Percentiles rank a stretch among this genome's conserved stretches.
Evolutionary conservation across 1,139 yeast genomes (phyloP).

Genomic region (Taiozyma sp.): DNA sequence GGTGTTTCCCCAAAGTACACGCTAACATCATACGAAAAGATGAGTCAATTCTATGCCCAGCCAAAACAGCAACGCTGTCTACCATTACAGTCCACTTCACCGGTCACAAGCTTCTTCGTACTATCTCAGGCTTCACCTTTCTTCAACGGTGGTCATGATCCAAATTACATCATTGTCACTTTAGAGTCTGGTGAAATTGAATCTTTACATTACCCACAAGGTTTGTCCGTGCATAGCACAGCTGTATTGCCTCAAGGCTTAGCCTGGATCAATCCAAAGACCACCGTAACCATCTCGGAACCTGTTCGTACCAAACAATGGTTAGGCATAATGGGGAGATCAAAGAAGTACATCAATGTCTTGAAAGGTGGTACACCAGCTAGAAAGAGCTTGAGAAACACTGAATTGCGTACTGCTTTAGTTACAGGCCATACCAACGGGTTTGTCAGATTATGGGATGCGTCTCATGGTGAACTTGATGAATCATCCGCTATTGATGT

Average conservation of each 20-base stretch:
- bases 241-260: conserved; percentile 72
- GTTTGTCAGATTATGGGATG: conserved; percentile 71
- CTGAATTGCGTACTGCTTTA: conserved; percentile 57
- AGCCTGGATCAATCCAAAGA: conserved; percentile 74
- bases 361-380: conserved; percentile 79
- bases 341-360: conserved; percentile 36
- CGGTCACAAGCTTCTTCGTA: conserved; percentile 42
- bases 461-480: conserved; percentile 69
- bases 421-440: conserved; percentile 85
- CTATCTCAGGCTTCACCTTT: conserved; percentile 55
- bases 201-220: conserved; percentile 49
- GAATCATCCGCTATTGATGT: conserved; percentile 57
- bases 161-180: conserved; percentile 50
- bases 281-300: conserved; percentile 47
- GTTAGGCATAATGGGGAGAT: conserved; percentile 63
- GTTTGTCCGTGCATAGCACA: conserved; percentile 48
- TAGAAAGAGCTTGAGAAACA: conserved; percentile 46
- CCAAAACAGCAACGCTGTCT: conserved; percentile 55
- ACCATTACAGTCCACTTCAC: conserved; percentile 42
- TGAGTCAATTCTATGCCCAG: conserved; percentile 67
- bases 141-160: conserved; percentile 67
- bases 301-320: conserved; percentile 62
- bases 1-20: conserved; percentile 79
- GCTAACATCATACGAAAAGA: conserved; percentile 75
- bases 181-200: conserved; percentile 55